Evolutionary conservation across 2,329 filamentous ascomycete species (phyloP), one percentile per base, ranked within the genome.

Genomic region (Xylariaceae sp.): DNA sequence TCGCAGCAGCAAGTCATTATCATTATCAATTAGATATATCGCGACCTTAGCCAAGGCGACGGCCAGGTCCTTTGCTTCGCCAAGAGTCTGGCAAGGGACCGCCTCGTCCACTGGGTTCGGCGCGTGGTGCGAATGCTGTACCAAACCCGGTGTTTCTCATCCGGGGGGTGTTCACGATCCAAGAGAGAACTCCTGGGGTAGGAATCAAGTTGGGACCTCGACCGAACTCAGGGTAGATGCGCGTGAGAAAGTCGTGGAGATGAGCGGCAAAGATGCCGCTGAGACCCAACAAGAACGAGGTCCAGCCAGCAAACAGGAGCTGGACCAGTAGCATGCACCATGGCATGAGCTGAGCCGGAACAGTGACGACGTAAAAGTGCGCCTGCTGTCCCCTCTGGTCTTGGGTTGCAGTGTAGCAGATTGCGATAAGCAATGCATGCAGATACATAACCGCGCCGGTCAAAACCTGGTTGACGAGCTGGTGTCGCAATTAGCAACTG

Each of bases 241-340:
- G 84, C 1, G 89, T 91, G 53, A 97, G 74, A 71, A 97, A 99
- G 72, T 97, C 90, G 74, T 91, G 96, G 17, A 94, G 70, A 73
- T 99, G 94, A 3, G 92, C 92, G 10, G 92, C 90, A 49, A 96
- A 65, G 9, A 99, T 80, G n/a, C 94, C 94, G 39, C 84, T 89
- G 3, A 85, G 74, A 70, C 95, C 86, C 3, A 86, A 69, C 58
- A 89, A 71, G 9, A 89, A 81, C 15, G 75, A 75, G 2, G 73
- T 66, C 42, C 80, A 79, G 9, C 87, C 87, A 4, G 76, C 79
- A 71, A 89, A 83, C 56, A 97, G 77, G 18, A 96, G 80, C 9
- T 88, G 88, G 68, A 91, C 77, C 13, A 86, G 74, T 50, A 97
- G 82, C 82, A 96, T 89, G 64, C 88, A 87, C 71, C 87, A 89